A percentile compares a stretch with the other conserved stretches of the same genome.
phyloP scores from a whole-genome alignment of 352 stramenopile genomes.

The Pythium apleroticum region DNA sequence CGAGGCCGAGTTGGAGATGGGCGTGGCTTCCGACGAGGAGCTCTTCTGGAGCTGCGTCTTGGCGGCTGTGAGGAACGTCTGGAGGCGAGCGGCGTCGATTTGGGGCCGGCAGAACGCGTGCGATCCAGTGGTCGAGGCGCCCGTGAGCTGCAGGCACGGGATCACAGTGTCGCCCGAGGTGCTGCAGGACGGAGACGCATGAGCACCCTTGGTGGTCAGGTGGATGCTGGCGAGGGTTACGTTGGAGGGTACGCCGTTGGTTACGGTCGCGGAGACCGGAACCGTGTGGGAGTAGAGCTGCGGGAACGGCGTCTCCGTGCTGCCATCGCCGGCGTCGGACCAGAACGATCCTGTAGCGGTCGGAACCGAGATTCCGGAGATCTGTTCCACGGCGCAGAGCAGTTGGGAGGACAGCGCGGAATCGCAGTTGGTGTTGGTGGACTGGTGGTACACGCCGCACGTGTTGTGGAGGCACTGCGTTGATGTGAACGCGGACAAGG shows the following conservation, averaged over 20 bases:
- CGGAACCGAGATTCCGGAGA: slow-evolving; percentile 4
- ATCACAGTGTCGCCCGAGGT: slow-evolving; percentile 42
- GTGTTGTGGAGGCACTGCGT: slow-evolving; percentile 11
- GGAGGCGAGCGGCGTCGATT: slow-evolving; percentile 29
- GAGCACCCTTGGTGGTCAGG: slow-evolving; percentile 33
- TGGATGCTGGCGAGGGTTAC: slow-evolving; percentile 41
- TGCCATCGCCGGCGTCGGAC: slow-evolving; percentile 34
- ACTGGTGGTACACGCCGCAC: slow-evolving; percentile 36
- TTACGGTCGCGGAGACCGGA: slow-evolving; percentile 2
- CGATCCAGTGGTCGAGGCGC: slow-evolving; percentile 1
- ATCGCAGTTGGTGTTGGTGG: slow-evolving; percentile 35
- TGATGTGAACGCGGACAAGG: slow-evolving; percentile 27
- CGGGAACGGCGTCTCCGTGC: slow-evolving; percentile 36
- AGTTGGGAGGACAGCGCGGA: slow-evolving; percentile 24
- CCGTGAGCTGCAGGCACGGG: slow-evolving; percentile 36
- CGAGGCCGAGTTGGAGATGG: slow-evolving; percentile 6
- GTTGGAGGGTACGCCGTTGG: slow-evolving; percentile 5
- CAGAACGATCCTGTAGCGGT: slow-evolving; percentile 31
- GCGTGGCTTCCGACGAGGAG: slow-evolving; percentile 5
- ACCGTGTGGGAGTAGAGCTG: slow-evolving; percentile 36
- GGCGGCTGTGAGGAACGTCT: slow-evolving; percentile 29
- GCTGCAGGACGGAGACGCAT: slow-evolving; percentile 18
- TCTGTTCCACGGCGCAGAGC: slow-evolving; percentile 35
- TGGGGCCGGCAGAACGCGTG: slow-evolving; percentile 37
- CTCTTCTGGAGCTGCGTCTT: slow-evolving; percentile 17